Percentiles rank a stretch among this genome's conserved stretches.
Evolutionary conservation across 305 asterid species (phyloP).

Genomic region (Rubia balearica): DNA sequence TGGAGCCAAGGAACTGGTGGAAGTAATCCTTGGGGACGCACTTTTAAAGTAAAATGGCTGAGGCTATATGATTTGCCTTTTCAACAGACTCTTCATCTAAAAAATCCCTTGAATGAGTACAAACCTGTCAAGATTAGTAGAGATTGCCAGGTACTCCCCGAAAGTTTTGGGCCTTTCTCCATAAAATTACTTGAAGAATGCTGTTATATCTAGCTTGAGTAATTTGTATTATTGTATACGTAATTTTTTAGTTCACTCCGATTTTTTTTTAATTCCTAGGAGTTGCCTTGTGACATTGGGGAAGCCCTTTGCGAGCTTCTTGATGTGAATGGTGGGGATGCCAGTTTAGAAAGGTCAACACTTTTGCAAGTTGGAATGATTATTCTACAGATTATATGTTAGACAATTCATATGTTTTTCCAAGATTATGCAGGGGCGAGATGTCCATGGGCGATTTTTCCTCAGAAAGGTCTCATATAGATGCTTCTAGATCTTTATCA

Average conservation of each 20-base stretch:
- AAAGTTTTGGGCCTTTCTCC: conserved; percentile 17
- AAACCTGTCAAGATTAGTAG: conserved; percentile 95
- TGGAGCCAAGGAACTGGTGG: conserved; percentile 80
- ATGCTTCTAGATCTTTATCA: conserved; percentile 36
- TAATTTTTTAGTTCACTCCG: conserved; percentile 14
- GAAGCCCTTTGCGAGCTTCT: conserved; percentile 92
- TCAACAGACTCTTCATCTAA: conserved; percentile 80
- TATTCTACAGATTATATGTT: neutral
- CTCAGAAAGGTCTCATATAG: conserved; percentile 37
- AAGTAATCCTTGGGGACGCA: conserved; percentile 81
- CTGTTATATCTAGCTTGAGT: neutral
- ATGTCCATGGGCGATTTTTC: conserved; percentile 34
- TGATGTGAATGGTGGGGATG: conserved; percentile 53
- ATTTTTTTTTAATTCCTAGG: conserved; percentile 47
- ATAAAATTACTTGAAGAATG: conserved; percentile 4
- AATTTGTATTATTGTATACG: neutral
- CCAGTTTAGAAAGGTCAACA: conserved; percentile 40
- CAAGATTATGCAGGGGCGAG: conserved; percentile 49
- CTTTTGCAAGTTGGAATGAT: conserved; percentile 7
- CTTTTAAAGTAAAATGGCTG: conserved; percentile 82
- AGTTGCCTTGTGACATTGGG: conserved; percentile 82
- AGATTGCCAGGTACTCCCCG: conserved; percentile 73
- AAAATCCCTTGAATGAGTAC: conserved; percentile 78
- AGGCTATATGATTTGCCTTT: conserved; percentile 70
- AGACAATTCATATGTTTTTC: conserved; percentile 10